Percentiles rank a stretch among this genome's conserved stretches.
Conservation (phyloP, 371 early-diverging fungal species). For the Apophysomyces sp. region DNA sequence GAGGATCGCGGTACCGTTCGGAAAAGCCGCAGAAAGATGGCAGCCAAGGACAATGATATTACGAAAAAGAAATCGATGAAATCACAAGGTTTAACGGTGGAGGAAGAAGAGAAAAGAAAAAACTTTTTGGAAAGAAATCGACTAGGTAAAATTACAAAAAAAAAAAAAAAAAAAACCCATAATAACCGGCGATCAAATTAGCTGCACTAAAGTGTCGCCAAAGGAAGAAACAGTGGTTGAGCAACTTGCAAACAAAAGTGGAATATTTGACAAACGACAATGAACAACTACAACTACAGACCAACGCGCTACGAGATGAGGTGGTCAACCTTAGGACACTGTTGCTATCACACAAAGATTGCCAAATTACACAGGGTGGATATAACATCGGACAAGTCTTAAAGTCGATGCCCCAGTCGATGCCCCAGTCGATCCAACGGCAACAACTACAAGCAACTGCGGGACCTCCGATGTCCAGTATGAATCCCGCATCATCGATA, state of each 20-base stretch:
- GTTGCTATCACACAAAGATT: conserved; percentile 76
- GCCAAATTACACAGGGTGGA: conserved; percentile 60
- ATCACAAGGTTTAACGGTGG: conserved; percentile 29
- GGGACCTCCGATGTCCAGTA: not conserved
- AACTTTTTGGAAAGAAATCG: conserved; percentile 87
- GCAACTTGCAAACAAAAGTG: conserved; percentile 74
- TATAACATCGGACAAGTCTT: conserved; percentile 34
- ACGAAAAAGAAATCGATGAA: conserved; percentile 18
- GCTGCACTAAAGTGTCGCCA: conserved; percentile 90
- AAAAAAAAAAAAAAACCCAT: not conserved
- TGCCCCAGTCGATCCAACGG: not conserved
- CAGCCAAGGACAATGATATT: conserved; percentile 17
- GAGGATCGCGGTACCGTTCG: not conserved
- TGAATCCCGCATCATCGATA: not conserved
- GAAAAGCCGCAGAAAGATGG: conserved; percentile 15
- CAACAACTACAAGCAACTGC: not conserved
- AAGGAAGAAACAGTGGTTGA: conserved; percentile 86
- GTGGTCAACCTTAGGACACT: conserved; percentile 74
- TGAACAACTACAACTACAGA: conserved; percentile 67
- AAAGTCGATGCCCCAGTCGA: not conserved
- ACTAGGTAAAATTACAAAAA: conserved; percentile 50
- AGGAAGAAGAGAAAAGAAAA: conserved; percentile 68
- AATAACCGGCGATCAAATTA: conserved; percentile 8
- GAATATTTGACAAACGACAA: conserved; percentile 72
- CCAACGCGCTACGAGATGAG: conserved; percentile 67